Conservation (phyloP, 305 asterid species). For the Fraxinus sp. region DNA sequence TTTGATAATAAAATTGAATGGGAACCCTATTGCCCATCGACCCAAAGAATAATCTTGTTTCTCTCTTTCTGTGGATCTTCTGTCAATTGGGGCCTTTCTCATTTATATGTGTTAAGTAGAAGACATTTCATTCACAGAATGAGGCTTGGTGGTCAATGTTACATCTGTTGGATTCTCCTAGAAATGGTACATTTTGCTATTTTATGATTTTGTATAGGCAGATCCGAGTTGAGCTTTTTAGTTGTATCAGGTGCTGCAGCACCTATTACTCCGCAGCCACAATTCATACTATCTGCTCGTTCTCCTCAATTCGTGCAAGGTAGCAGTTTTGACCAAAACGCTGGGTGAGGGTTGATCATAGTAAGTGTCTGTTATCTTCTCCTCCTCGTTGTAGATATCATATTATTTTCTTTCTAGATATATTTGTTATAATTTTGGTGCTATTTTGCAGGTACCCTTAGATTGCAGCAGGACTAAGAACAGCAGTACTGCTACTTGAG, state of each 20-base stretch:
- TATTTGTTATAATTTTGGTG: background rate
- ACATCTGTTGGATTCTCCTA: background rate
- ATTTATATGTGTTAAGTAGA: background rate
- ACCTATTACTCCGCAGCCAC: constrained; percentile 43
- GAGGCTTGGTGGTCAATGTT: background rate
- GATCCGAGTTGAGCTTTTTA: constrained; percentile 30
- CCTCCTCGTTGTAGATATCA: background rate
- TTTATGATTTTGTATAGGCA: constrained; percentile 5
- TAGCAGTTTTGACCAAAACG: constrained; percentile 51
- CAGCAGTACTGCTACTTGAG: constrained; percentile 56
- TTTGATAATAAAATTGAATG: background rate
- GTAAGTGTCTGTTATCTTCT: constrained; percentile 13
- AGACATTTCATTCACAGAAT: background rate
- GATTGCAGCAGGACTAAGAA: constrained; percentile 64
- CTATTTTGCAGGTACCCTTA: constrained; percentile 38
- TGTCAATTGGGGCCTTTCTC: background rate
- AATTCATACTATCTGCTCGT: constrained; percentile 47
- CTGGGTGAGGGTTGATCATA: constrained; percentile 51
- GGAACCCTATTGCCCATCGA: background rate
- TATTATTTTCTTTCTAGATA: background rate
- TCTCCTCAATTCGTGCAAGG: constrained; percentile 53
- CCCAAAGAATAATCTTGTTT: background rate
- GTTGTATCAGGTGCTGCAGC: constrained; percentile 59
- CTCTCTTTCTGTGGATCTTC: background rate
- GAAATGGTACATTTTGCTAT: background rate